Percentiles rank a stretch among this genome's conserved stretches.
Conservation (phyloP, 331 rosid genomes). For the Pyrus hybrid region DNA sequence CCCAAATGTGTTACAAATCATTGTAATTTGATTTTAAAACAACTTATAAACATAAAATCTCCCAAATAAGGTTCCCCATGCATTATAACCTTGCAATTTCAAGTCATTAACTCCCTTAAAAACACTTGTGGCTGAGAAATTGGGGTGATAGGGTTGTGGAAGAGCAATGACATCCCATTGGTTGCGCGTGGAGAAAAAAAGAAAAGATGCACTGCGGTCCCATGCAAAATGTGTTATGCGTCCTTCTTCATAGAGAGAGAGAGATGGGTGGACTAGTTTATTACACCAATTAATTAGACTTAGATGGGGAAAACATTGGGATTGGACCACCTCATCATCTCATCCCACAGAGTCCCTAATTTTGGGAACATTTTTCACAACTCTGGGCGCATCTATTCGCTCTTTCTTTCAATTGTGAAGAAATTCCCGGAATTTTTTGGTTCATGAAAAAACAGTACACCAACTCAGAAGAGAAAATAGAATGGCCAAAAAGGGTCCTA, state of each 20-base stretch:
- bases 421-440: background rate
- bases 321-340: constrained; percentile 83
- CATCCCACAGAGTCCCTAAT: constrained; percentile 42
- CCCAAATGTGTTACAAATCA: background rate
- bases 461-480: background rate
- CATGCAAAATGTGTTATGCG: constrained; percentile 5
- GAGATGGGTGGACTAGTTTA: constrained; percentile 67
- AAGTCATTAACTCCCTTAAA: background rate
- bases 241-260: background rate
- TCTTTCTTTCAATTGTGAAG: background rate
- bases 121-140: constrained; percentile 6
- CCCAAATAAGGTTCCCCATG: no score
- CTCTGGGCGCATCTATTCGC: constrained; percentile 36
- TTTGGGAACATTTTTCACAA: constrained; percentile 41
- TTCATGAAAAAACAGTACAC: background rate
- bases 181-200: constrained; percentile 38
- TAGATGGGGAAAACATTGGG: constrained; percentile 30
- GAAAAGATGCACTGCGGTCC: constrained; percentile 43
- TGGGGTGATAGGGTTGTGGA: constrained; percentile 5
- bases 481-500: background rate
- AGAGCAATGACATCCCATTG: background rate
- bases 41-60: background rate
- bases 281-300: constrained; percentile 54
- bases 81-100: background rate
- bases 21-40: background rate